Conservation (phyloP, 345 rosid species). For the Sisymbrium irio region DNA sequence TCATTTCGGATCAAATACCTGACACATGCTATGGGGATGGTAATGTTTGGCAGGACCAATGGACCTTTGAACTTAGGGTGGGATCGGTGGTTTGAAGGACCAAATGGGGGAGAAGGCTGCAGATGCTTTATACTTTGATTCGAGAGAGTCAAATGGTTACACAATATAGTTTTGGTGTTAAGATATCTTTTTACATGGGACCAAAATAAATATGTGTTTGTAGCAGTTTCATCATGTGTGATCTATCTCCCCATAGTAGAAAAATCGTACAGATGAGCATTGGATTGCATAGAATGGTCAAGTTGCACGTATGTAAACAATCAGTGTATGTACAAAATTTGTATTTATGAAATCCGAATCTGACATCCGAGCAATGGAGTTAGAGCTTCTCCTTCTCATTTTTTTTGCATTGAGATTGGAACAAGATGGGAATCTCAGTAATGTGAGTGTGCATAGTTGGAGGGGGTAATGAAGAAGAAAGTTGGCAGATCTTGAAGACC, state of each 20-base stretch:
- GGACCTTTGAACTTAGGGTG: slow-evolving; percentile 57
- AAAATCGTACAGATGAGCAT: slow-evolving; percentile 10
- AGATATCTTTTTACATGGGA: not conserved
- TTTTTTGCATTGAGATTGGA: not conserved
- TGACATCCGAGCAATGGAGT: slow-evolving; percentile 11
- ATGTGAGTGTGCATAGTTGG: not conserved
- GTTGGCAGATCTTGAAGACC: slow-evolving; percentile 19
- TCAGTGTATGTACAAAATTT: not conserved
- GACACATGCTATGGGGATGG: not conserved
- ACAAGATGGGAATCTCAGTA: not conserved
- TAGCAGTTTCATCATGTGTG: slow-evolving; percentile 1
- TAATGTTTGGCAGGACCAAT: slow-evolving; percentile 48
- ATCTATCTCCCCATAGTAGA: not conserved
- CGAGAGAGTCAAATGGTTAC: slow-evolving; percentile 1
- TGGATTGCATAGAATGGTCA: slow-evolving; percentile 14
- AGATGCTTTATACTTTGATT: slow-evolving; percentile 57
- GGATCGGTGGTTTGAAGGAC: slow-evolving; percentile 83
- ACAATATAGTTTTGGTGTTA: not conserved
- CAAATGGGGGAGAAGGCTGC: slow-evolving; percentile 60
- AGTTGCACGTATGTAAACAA: slow-evolving; percentile 18
- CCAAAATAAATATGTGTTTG: not conserved
- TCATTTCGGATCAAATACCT: not conserved
- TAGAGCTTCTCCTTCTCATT: not conserved
- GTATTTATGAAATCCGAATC: slow-evolving; percentile 2
- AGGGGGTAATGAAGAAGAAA: not conserved